Base-by-base conservation (phyloP, 768 basidiomycete species). In the Imleria badia region DNA sequence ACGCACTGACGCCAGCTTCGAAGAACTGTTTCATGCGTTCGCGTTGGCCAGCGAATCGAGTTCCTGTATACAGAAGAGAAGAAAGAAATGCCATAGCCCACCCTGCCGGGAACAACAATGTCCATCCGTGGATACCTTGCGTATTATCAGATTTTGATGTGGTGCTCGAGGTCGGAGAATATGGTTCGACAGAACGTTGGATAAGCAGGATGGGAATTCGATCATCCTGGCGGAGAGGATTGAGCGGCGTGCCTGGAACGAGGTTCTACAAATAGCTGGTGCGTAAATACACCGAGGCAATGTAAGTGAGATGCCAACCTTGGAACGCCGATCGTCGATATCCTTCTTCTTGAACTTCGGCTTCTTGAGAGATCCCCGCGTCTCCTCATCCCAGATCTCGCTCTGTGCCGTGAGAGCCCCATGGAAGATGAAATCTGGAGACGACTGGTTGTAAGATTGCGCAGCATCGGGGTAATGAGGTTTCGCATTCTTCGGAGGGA, bases 41-140 rank as follows among this genome's bases (percentile, higher is more conserved):
- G 29, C 86, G 83, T 63, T 94, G 87, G 3, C 95, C 96, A 6
- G 81, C 90, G 17, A 96, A 79, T 8, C 93, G 86, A 2, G 90
- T 91, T 20, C 89, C 88, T 0, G 94, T 94, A 68, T 84, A 85
- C 4, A 80, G 78, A 46, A 99, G 80, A 3, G 94, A 95, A 38
- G 78, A 79, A 58, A 91, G 84, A 73, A 98, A 93, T 1, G 94
- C 79, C 87, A 94, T 96, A 0, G 82, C 81, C 94, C 94, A 98
- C 13, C 92, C 94, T 2, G 83, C 76, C 4, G 96, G 96, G 31
- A 96, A 68, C 43, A 97, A 76, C 10, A 99, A 73, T 9, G 86
- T 93, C 88, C 91, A 97, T 36, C 95, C 94, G 62, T 94, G 85
- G 30, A 93, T 73, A 2, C 78, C 74, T 59, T 76, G 74, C 11